Conservation (phyloP, 345 rosid species). For the Populus pruinosa region DNA sequence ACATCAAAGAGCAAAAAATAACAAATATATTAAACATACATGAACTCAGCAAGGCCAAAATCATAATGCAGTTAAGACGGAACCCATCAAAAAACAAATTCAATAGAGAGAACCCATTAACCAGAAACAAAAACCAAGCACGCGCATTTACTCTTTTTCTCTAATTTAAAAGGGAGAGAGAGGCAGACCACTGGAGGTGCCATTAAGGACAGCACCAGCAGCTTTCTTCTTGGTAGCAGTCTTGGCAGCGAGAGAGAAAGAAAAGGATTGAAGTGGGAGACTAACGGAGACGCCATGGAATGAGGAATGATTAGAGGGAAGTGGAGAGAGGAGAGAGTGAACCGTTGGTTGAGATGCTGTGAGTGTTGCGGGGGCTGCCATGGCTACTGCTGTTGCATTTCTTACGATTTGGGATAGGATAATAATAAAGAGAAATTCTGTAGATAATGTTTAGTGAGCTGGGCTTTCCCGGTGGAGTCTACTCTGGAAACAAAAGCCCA, state of each 20-base stretch:
- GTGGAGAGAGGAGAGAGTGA: constrained; percentile 20
- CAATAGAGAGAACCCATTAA: neutral
- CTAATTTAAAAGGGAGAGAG: neutral
- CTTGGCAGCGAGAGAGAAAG: constrained; percentile 18
- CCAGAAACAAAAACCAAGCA: neutral
- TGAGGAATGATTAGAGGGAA: constrained; percentile 32
- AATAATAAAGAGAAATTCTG: no score
- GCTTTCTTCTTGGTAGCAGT: constrained; percentile 46
- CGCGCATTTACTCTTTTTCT: neutral
- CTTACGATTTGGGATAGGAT: no score
- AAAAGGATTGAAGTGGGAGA: constrained; percentile 37
- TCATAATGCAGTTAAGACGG: no score
- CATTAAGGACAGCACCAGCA: constrained; percentile 82
- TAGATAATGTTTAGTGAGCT: no score
- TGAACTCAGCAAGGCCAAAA: no score
- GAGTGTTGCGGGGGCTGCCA: constrained; percentile 57
- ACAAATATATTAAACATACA: no score
- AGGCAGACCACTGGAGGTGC: constrained; percentile 48
- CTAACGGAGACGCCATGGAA: constrained; percentile 59
- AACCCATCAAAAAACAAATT: neutral
- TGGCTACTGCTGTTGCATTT: constrained; percentile 29
- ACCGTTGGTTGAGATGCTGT: constrained; percentile 24
- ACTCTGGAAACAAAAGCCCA: no score
- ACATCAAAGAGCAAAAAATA: no score
- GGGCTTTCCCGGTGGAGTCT: no score